Conservation (phyloP, 208 protist genomes). For the Vickermania spadyakhi region DNA sequence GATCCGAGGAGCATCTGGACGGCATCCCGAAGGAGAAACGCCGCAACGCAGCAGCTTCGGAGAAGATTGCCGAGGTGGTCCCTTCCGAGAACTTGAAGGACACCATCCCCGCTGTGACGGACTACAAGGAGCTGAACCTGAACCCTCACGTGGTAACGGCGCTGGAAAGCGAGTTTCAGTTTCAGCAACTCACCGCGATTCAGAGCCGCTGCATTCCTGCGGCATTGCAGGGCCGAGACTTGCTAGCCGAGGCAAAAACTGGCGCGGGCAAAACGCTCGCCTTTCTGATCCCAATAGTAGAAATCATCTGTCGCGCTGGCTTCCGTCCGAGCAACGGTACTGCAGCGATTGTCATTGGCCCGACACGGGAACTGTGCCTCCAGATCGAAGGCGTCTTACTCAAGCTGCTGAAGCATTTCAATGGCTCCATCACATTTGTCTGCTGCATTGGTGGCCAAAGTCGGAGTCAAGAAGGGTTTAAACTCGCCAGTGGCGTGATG, state of each 20-base stretch:
- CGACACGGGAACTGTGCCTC: slow-evolving; percentile 98
- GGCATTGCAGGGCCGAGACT: slow-evolving; percentile 76
- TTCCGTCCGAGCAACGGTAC: slow-evolving; percentile 97
- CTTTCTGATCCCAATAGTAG: slow-evolving; percentile 98
- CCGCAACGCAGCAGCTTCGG: background rate
- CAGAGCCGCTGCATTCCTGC: slow-evolving; percentile 90
- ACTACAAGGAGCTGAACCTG: slow-evolving; percentile 81
- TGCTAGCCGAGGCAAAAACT: slow-evolving; percentile 93
- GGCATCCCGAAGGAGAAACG: background rate
- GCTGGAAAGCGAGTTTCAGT: slow-evolving; percentile 87
- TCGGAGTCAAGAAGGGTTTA: slow-evolving; percentile 83
- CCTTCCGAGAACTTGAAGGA: slow-evolving; percentile 20
- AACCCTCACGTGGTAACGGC: slow-evolving; percentile 77
- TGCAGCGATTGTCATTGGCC: slow-evolving; percentile 96
- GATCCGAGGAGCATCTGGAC: background rate
- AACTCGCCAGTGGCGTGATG: slow-evolving; percentile 82
- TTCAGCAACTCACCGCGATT: slow-evolving; percentile 94
- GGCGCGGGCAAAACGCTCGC: slow-evolving; percentile 97
- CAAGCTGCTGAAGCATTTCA: slow-evolving; percentile 90
- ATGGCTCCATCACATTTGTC: slow-evolving; percentile 82
- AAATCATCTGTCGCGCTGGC: slow-evolving; percentile 93
- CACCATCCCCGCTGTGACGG: slow-evolving; percentile 37
- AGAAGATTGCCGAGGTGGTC: slow-evolving; percentile 5
- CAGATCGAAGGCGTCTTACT: slow-evolving; percentile 97
- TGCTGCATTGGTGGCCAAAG: slow-evolving; percentile 89